Conservation (phyloP, 495 filamentous ascomycete genomes). For the Aspergillus cristatus region DNA sequence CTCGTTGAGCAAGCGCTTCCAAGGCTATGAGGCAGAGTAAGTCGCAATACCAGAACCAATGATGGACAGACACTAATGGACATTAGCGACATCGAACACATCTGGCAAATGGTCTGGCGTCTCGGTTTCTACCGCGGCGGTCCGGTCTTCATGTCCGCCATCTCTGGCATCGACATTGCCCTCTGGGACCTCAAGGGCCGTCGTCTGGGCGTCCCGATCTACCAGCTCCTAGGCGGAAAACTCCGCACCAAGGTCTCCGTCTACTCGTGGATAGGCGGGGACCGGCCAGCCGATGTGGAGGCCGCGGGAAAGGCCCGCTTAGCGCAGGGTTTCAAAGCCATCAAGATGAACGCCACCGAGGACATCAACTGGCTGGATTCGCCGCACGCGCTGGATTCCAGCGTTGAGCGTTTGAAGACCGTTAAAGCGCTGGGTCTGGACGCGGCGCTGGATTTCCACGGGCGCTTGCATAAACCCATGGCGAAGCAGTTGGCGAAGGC, state of each 20-base stretch:
- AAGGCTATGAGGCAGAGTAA: slow-evolving; percentile 66
- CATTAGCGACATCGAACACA: slow-evolving; percentile 65
- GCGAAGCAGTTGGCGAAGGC: slow-evolving; percentile 66
- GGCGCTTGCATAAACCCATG: slow-evolving; percentile 72
- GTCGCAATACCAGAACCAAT: slow-evolving; percentile 8
- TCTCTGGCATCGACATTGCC: slow-evolving; percentile 70
- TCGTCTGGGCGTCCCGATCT: slow-evolving; percentile 54
- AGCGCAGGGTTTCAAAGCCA: slow-evolving; percentile 59
- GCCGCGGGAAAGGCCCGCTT: slow-evolving; percentile 51
- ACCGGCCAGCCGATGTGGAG: slow-evolving; percentile 61
- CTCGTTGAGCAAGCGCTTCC: slow-evolving; percentile 52
- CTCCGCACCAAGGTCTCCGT: slow-evolving; percentile 62
- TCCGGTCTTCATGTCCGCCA: slow-evolving; percentile 71
- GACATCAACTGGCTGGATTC: slow-evolving; percentile 75
- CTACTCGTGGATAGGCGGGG: slow-evolving; percentile 79
- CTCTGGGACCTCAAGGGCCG: slow-evolving; percentile 65
- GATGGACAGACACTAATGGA: too few species aligned
- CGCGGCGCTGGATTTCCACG: slow-evolving; percentile 69
- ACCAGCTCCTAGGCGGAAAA: slow-evolving; percentile 66
- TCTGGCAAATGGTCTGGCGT: slow-evolving; percentile 68
- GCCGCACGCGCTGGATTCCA: slow-evolving; percentile 51
- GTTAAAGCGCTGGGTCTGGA: slow-evolving; percentile 66
- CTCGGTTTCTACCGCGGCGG: slow-evolving; percentile 70
- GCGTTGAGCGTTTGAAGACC: slow-evolving; percentile 56
- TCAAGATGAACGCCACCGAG: slow-evolving; percentile 81